These are phyloP conservation scores for Naumovozyma baii DNA, from an alignment of 805 yeast genomes.

Conservation along the genomic window DNA sequence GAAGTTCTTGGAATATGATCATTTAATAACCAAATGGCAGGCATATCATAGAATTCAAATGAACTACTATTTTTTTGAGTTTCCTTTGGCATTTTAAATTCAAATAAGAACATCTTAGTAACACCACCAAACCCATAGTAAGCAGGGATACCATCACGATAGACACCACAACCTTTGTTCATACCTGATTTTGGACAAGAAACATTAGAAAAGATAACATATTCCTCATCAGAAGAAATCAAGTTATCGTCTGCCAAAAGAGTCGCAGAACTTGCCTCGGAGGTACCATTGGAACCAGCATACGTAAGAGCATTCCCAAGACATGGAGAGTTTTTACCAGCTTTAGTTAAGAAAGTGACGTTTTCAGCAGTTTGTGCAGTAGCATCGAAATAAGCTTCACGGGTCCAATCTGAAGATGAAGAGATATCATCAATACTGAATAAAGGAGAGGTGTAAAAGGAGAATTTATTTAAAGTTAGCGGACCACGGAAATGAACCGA, in stretches of 20 bases:
- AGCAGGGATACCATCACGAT: conserved; percentile 65
- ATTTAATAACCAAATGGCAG: conserved; percentile 70
- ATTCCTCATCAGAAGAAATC: conserved; percentile 51
- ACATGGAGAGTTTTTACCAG: conserved; percentile 53
- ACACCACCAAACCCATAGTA: conserved; percentile 60
- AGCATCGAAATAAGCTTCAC: conserved; percentile 49
- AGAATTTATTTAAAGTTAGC: conserved; percentile 47
- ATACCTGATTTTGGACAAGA: conserved; percentile 47
- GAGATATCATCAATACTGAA: conserved; percentile 26
- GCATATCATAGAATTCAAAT: conserved; percentile 43
- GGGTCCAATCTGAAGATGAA: conserved; percentile 42
- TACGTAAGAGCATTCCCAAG: conserved; percentile 59
- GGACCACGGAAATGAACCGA: conserved; percentile 80
- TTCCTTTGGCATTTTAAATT: conserved; percentile 59
- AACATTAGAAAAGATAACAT: conserved; percentile 47
- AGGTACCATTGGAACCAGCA: conserved; percentile 47
- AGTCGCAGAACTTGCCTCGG: conserved; percentile 38
- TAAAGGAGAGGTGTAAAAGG: conserved; percentile 42
- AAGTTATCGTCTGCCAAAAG: conserved; percentile 40
- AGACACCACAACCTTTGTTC: conserved; percentile 63
- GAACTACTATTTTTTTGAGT: conserved; percentile 29
- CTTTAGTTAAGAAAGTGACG: conserved; percentile 57
- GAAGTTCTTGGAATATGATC: conserved; percentile 68
- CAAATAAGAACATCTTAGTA: conserved; percentile 63
- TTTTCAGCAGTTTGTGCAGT: conserved; percentile 42